Base-by-base conservation (phyloP, 768 basidiomycete genomes). In the Lactarius vividus region DNA sequence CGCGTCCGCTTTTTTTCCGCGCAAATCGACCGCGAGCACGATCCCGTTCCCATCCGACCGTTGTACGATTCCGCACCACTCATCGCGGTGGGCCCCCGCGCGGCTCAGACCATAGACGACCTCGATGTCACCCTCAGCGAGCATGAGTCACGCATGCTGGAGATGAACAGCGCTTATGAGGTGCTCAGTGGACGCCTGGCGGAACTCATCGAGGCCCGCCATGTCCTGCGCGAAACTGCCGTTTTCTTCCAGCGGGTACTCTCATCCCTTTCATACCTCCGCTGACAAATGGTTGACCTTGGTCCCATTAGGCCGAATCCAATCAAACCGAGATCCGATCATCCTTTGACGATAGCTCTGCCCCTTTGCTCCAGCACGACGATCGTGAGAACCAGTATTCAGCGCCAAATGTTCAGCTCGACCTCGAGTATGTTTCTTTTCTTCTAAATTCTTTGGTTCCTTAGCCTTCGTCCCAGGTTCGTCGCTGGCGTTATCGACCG, bases 401-500 rank as follows among this genome's bases (percentile, higher is more conserved):
- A 1, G 70, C 78, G 29, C 74, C 77, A 4, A 79, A 73, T 55
- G 77, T 85, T 40, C 87, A 88, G 72, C 88, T 98, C 71, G 95
- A 98, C 75, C 84, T 98, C 49, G 97, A 99, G 90, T 94, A 71
- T 64, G 88, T 74, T 23, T 61, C 39, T 44, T 64, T 62, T 49
- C 4, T 42, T 31, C 4, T 42, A 20, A 23, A 18, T 35, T 39
- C 31, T 62, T 26, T 28, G 39, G 62, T 8, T 18, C 68, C 15
- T 70, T 31, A 29, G 10, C 37, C 53, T 49, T 35, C 66, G 4
- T n/a, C 13, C 18, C 20, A 94, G 92, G 71, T 99, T 99, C 72
- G 91, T 99, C 28, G 89, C 97, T 4, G 97, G 97, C 31, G 98
- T 96, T 0, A 94, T 98, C 69, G 96, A 98, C 72, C 92, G 97